Evolutionary conservation across 2,329 filamentous ascomycete genomes (phyloP).

Genomic region (Colletotrichum godetiae): DNA sequence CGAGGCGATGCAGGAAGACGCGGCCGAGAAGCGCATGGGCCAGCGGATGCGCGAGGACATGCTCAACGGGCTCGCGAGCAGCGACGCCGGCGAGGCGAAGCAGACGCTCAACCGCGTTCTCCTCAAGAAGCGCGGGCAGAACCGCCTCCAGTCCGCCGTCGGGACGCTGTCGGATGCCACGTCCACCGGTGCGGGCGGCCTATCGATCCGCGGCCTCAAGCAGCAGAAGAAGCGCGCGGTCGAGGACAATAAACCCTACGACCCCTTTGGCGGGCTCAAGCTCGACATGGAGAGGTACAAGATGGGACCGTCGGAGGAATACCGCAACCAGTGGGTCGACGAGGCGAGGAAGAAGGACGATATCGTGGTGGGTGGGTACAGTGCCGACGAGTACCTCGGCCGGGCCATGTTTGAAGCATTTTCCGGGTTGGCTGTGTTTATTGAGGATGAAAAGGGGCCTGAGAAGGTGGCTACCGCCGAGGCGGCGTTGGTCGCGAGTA

Average conservation of each 20-base stretch:
- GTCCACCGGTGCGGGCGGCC: conserved; percentile 42
- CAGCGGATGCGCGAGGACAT: conserved; percentile 75
- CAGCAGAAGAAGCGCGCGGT: conserved; percentile 59
- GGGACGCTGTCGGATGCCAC: conserved; percentile 47
- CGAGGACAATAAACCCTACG: conserved; percentile 80
- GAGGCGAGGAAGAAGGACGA: conserved; percentile 72
- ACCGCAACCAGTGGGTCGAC: conserved; percentile 81
- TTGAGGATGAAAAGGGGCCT: conserved; percentile 77
- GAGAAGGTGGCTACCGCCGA: conserved; percentile 49
- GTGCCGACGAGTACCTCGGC: conserved; percentile 82
- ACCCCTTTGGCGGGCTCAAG: conserved; percentile 84
- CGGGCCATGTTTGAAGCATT: conserved; percentile 90
- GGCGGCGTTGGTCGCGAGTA: conserved; percentile 48
- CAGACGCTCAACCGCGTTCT: conserved; percentile 70
- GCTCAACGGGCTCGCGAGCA: conserved; percentile 75
- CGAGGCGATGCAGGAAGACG: conserved; percentile 74
- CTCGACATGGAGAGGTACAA: conserved; percentile 77
- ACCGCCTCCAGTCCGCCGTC: conserved; percentile 45
- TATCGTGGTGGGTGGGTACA: conserved; percentile 84
- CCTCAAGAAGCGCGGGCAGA: conserved; percentile 78
- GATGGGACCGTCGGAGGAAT: conserved; percentile 68
- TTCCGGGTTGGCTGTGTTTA: conserved; percentile 86
- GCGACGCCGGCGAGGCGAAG: conserved; percentile 69
- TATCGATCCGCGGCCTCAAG: conserved; percentile 85
- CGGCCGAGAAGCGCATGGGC: conserved; percentile 74